Percentiles rank a stretch among this genome's conserved stretches.
Evolutionary conservation across 2,329 filamentous ascomycete species (phyloP).

Genomic region (Knoxdaviesia capensis): DNA sequence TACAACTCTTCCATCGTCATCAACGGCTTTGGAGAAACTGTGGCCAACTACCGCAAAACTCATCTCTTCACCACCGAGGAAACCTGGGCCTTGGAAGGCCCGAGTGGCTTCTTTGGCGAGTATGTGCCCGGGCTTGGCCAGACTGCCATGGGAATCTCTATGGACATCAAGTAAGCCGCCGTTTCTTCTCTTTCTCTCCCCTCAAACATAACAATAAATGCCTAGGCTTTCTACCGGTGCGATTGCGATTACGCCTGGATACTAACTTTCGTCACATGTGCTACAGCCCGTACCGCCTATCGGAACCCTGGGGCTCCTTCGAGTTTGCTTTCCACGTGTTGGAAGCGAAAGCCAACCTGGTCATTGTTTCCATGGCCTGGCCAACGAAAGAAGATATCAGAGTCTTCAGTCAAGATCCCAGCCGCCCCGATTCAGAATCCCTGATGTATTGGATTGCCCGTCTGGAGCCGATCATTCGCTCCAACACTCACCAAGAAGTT

Average conservation of each 20-base stretch:
- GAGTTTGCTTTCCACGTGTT: constrained; percentile 32
- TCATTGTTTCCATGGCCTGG: constrained; percentile 63
- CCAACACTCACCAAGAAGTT: constrained; percentile 32
- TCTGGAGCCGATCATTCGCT: constrained; percentile 41
- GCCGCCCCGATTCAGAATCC: constrained; percentile 50
- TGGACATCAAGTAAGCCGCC: constrained; percentile 27
- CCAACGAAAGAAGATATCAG: constrained; percentile 34
- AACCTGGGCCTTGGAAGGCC: constrained; percentile 37
- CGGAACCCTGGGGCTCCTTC: constrained; percentile 5
- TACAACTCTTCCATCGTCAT: constrained; percentile 26
- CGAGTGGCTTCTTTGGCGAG: constrained; percentile 22
- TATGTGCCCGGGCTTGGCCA: constrained; percentile 21
- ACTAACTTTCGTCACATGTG: constrained; percentile 27
- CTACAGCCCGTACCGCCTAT: constrained; percentile 17
- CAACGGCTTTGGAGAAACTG: constrained; percentile 26
- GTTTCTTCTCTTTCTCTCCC: not conserved
- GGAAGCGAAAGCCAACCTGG: constrained; percentile 32
- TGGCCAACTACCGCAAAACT: constrained; percentile 30
- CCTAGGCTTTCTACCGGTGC: constrained; percentile 1
- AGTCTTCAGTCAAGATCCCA: constrained; percentile 22
- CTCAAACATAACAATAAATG: not conserved
- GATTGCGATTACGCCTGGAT: constrained; percentile 4
- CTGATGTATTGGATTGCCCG: constrained; percentile 59
- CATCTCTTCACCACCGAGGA: constrained; percentile 41
- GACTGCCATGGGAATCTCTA: constrained; percentile 35